A percentile compares a stretch with the other conserved stretches of the same genome.
Conservation (phyloP, 2,329 filamentous ascomycete species). For the Emergomyces orientalis region DNA sequence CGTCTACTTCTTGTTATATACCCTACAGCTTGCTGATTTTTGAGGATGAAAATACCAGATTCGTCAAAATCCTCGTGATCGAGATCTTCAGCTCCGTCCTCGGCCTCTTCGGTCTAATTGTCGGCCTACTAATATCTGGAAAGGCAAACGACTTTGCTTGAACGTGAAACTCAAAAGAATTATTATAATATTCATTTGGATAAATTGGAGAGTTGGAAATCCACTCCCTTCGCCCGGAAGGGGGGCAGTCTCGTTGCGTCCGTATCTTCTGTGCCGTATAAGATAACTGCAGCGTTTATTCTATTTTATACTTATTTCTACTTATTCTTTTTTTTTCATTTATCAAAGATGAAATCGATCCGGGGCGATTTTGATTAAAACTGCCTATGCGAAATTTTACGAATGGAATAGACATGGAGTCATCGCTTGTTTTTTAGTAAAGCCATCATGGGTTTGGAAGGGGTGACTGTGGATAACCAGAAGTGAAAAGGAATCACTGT, state of each 20-base stretch:
- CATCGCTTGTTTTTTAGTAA: constrained; percentile 12
- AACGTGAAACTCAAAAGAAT: neutral
- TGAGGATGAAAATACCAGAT: constrained; percentile 44
- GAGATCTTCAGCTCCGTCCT: constrained; percentile 99
- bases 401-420: constrained; percentile 12
- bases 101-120: constrained; percentile 90
- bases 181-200: neutral
- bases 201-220: neutral
- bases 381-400: neutral
- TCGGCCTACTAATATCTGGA: constrained; percentile 77
- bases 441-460: constrained; percentile 17
- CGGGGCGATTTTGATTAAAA: neutral
- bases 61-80: constrained; percentile 97
- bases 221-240: neutral
- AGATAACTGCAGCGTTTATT: neutral
- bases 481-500: neutral
- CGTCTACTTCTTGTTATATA: neutral
- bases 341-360: neutral
- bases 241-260: neutral
- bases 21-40: constrained; percentile 16
- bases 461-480: neutral
- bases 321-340: neutral
- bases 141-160: constrained; percentile 65
- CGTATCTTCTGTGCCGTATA: neutral
- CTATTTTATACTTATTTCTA: neutral